Evolutionary conservation across 768 basidiomycete genomes (phyloP), one percentile per base, ranked within the genome.

Genomic region (Mycena chlorophos): DNA sequence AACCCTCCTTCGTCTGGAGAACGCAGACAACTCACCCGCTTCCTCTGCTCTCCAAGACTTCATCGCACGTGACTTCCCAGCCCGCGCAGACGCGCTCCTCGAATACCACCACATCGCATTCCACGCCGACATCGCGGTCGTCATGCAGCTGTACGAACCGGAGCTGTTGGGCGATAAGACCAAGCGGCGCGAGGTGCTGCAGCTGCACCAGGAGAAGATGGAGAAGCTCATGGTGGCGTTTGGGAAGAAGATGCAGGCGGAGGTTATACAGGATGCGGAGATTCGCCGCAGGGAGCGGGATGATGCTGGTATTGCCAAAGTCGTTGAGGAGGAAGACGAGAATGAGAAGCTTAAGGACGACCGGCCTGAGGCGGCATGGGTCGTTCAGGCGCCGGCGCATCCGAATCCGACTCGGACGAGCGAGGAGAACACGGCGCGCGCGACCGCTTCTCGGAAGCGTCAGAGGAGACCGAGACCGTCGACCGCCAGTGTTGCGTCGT

Each of bases 81-180:
- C 17, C 2, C 60, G 60, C 2, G 56, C 55, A 19, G 56, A 61
- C 23, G 53, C 56, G 27, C 54, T 61, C 14, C 54, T 61, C 38
- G 60, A 61, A 13, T 61, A 57, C 26, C 60, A 61, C 47, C 49
- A 48, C 47, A 45, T 61, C 19, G 60, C 60, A 5, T 61, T 61
- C 38, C 56, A 61, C 25, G 56, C 60, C 28, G 60, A 61, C 22
- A 26, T 61, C 46, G 30, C 29, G 10, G 56, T 61, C 16, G 16
- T 61, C 50, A 57, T 54, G 60, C 40, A 55, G 49, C 19, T 61
- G 43, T 57, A 57, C 27, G 54, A 61, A 13, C 53, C 53, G 4
- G 54, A 49, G n/a, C 12, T 49, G 4, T 17, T 25, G 37, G 2
- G 23, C 5, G 26, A 46, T n/a, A 54, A 43, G 12, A 46, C 20